Percentiles rank a stretch among this genome's conserved stretches.
These are phyloP conservation scores for Macrophomina pseudophaseolina DNA, from an alignment of 2,329 filamentous ascomycete species.

Conservation along the genomic window DNA sequence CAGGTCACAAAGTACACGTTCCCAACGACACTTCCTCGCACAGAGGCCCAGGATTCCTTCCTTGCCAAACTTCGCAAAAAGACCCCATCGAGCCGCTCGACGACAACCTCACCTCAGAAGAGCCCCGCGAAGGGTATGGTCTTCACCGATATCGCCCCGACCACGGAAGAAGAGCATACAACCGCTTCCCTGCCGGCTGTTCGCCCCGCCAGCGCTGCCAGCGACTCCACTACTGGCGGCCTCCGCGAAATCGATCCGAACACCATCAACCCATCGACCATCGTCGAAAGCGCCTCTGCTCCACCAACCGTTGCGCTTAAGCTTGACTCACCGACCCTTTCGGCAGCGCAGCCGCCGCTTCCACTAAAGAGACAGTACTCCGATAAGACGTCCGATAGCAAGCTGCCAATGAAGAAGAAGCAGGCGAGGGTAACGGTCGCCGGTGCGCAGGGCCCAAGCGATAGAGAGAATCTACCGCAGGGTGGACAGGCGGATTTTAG, in stretches of 20 bases:
- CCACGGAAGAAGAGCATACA: slow-evolving; percentile 35
- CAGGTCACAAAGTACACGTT: slow-evolving; percentile 82
- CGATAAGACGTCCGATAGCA: slow-evolving; percentile 39
- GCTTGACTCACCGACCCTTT: slow-evolving; percentile 9
- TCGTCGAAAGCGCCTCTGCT: slow-evolving; percentile 33
- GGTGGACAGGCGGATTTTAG: slow-evolving; percentile 41
- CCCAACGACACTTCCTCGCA: slow-evolving; percentile 77
- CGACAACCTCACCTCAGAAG: slow-evolving; percentile 36
- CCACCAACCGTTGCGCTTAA: slow-evolving; percentile 35
- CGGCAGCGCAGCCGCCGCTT: slow-evolving; percentile 46
- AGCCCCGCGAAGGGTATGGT: slow-evolving; percentile 58
- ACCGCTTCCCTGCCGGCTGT: slow-evolving; percentile 28
- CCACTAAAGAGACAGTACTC: slow-evolving; percentile 52
- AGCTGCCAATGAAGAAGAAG: slow-evolving; percentile 48
- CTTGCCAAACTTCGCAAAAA: slow-evolving; percentile 54
- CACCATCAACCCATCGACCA: slow-evolving; percentile 38
- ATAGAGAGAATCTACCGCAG: slow-evolving; percentile 47
- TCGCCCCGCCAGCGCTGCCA: slow-evolving; percentile 32
- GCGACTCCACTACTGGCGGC: slow-evolving; percentile 31
- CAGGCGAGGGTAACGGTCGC: slow-evolving; percentile 49
- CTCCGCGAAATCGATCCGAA: slow-evolving; percentile 58
- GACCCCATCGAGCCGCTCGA: slow-evolving; percentile 32
- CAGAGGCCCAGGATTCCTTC: slow-evolving; percentile 65
- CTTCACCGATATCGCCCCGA: slow-evolving; percentile 54
- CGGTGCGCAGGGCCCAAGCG: slow-evolving; percentile 41